Percentiles rank a stretch among this genome's conserved stretches.
phyloP scores from a whole-genome alignment of 805 yeast species.

The Candida namnaoensis region DNA sequence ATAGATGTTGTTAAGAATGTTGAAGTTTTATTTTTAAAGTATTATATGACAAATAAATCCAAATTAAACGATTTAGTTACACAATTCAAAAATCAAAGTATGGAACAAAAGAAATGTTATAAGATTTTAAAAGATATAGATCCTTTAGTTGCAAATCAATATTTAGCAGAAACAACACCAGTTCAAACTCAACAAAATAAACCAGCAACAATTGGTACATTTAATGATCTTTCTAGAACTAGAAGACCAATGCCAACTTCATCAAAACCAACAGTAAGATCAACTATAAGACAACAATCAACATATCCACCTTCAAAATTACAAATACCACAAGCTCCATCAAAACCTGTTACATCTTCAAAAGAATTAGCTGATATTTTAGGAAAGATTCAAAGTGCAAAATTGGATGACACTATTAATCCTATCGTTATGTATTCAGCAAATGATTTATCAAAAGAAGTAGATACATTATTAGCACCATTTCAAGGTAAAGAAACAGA shows the following conservation, averaged over 20 bases:
- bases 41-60: conserved; percentile 12
- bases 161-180: conserved; percentile 7
- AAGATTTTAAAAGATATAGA: conserved; percentile 13
- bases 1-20: conserved; percentile 16
- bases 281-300: too few relatives aligned
- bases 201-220: conserved; percentile 16
- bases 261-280: not conserved
- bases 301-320: too few relatives aligned
- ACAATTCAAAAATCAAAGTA: conserved; percentile 14
- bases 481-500: conserved; percentile 83
- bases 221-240: conserved; percentile 10
- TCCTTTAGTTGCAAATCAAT: conserved; percentile 9
- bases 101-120: conserved; percentile 10
- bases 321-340: too few relatives aligned
- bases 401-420: conserved; percentile 9
- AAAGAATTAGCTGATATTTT: conserved; percentile 9
- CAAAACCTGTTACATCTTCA: not conserved
- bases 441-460: conserved; percentile 16
- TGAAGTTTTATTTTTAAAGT: conserved; percentile 15
- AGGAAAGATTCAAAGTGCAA: conserved; percentile 10
- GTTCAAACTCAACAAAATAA: conserved; percentile 1
- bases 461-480: conserved; percentile 19
- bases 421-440: conserved; percentile 6
- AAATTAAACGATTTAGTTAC: conserved; percentile 9
- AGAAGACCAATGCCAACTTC: not conserved